Percentiles rank a stretch among this genome's conserved stretches.
phyloP scores from a whole-genome alignment of 208 protist species.

The Acanthamoeba triangularis region DNA sequence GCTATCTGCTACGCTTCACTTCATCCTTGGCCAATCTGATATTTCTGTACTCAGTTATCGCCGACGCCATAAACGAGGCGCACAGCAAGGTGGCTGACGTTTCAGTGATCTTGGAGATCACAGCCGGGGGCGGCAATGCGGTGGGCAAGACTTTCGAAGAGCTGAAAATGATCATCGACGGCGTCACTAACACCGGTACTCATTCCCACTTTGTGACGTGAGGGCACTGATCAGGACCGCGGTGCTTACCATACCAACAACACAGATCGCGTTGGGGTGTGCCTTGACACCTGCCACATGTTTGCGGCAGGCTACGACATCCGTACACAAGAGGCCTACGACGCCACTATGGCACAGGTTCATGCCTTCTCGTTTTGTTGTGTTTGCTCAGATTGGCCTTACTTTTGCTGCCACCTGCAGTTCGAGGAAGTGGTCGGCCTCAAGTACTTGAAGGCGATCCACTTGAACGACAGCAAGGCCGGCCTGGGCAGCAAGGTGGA shows the following conservation, averaged over 20 bases:
- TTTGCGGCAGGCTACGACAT: conserved; percentile 88
- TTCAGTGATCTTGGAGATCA: conserved; percentile 81
- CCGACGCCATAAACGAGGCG: conserved; percentile 79
- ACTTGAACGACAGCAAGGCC: conserved; percentile 86
- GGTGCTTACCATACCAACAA: background rate
- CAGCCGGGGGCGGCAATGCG: conserved; percentile 75
- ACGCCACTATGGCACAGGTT: conserved; percentile 30
- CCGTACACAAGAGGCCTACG: conserved; percentile 32
- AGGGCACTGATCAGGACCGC: background rate
- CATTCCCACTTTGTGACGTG: background rate
- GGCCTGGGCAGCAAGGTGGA: conserved; percentile 64
- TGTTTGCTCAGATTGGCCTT: background rate
- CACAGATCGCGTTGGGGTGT: conserved; percentile 82
- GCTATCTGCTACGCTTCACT: background rate
- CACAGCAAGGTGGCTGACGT: conserved; percentile 68
- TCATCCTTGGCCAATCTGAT: background rate
- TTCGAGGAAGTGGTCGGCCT: conserved; percentile 86
- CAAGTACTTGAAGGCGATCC: conserved; percentile 83
- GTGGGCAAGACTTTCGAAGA: conserved; percentile 85
- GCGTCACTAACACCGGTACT: conserved; percentile 77
- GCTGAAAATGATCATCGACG: conserved; percentile 81
- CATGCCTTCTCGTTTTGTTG: background rate
- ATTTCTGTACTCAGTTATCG: conserved; percentile 33
- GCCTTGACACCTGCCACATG: conserved; percentile 88
- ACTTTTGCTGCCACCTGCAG: conserved; percentile 60